Evolutionary conservation across 2,329 filamentous ascomycete species (phyloP), one percentile per base, ranked within the genome.

Genomic region (Didymella lethalis): DNA sequence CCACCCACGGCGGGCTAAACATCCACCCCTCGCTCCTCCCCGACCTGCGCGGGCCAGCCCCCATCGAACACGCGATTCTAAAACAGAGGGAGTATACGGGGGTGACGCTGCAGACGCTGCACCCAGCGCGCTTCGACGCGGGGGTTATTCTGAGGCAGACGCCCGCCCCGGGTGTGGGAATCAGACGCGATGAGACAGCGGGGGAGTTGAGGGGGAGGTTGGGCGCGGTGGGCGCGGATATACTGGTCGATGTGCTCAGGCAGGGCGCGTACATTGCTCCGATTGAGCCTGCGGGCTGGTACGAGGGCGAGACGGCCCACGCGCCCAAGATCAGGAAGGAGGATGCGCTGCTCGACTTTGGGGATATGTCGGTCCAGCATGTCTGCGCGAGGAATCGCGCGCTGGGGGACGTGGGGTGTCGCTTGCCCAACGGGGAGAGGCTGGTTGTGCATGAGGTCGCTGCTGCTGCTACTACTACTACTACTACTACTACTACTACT

Each of bases 21-120:
- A 84, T 99, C 2, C 95, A 99, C 72, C 95, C 95, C 1, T 98
- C 94, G 0, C 79, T 97, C 28, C 84, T 99, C 14, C 94, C 93
- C 4, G 90, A 95, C 73, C 87, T 97, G 59, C 88, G 90, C 57
- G 95, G 95, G 2, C 86, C 95, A 11, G 92, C 95, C 2, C 95
- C 95, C 0, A 83, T 99, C 14, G 90, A 96, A 63, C 90, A 93
- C 76, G 87, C 91, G n/a, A 83, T 98, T 34, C 82, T 98, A 14
- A 79, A 84, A 28, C 80, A 83, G 12, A 81, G 86, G 54, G 70
- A 71, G 0, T 78, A 80, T 59, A 92, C 90, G 0, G 95, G 95
- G 25, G 84, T 97, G 23, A 90, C 91, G 0, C 81, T 99, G 26
- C 95, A 99, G 76, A 98, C 94, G 0, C 84, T 99, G 36, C 87